A percentile compares a stretch with the other conserved stretches of the same genome.
phyloP scores from a whole-genome alignment of 257 asterid species.

The Nicotiana obtusifolia region DNA sequence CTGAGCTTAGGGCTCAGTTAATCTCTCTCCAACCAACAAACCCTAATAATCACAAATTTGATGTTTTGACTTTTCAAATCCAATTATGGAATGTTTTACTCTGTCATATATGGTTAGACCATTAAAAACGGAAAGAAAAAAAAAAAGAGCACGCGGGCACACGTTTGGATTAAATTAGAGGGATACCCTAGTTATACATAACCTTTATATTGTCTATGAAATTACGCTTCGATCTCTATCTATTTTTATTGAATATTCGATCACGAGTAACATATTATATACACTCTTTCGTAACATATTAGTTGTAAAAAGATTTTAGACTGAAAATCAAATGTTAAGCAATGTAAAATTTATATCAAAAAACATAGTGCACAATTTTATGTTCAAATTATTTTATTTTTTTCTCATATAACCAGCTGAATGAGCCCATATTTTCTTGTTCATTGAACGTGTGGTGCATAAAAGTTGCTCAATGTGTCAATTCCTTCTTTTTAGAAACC shows the following conservation, averaged over 20 bases:
- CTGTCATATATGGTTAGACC: neutral
- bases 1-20: neutral
- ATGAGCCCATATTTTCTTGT: too few relatives aligned
- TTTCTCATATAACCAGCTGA: too few relatives aligned
- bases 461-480: too few relatives aligned
- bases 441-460: too few relatives aligned
- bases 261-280: too few relatives aligned
- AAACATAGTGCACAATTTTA: too few relatives aligned
- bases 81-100: neutral
- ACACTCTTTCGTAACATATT: too few relatives aligned
- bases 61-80: neutral
- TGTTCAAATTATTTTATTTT: too few relatives aligned
- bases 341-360: too few relatives aligned
- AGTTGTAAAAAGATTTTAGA: too few relatives aligned
- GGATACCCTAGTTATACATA: neutral
- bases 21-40: neutral
- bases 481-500: too few relatives aligned
- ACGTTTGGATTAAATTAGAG: neutral
- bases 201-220: neutral
- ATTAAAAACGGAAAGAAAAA: neutral
- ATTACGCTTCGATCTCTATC: neutral
- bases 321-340: too few relatives aligned
- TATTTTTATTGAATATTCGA: neutral
- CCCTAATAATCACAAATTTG: constrained; percentile 3
- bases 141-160: neutral